Evolutionary conservation across 495 filamentous ascomycete species (phyloP).

Genomic region (Cryomyces minteri): DNA sequence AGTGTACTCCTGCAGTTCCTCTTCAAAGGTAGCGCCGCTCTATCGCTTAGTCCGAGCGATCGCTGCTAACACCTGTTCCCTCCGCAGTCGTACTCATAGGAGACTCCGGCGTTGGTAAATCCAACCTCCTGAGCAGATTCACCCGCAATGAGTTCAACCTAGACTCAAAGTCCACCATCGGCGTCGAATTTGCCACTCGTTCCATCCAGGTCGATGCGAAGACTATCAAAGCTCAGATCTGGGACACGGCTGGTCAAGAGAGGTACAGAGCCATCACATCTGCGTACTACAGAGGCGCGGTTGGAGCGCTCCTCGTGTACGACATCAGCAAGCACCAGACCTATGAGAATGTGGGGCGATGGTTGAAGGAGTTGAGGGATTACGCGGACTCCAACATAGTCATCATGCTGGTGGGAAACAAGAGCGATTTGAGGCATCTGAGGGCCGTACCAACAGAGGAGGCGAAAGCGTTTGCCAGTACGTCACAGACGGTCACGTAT

Average conservation of each 20-base stretch:
- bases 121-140: conserved; percentile 97
- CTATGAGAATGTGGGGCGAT: conserved; percentile 96
- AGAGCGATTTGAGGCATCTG: conserved; percentile 98
- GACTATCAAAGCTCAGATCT: conserved; percentile 99
- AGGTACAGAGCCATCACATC: conserved; percentile 98
- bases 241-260: conserved; percentile 99
- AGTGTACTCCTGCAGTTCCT: conserved; percentile 51
- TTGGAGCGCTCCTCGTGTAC: conserved; percentile 94
- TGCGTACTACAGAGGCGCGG: conserved; percentile 95
- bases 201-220: conserved; percentile 98
- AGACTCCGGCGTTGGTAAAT: conserved; percentile 98
- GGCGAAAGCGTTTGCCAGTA: conserved; percentile 96
- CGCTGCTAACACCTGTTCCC: conserved; percentile 3
- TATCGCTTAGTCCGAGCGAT: conserved; percentile 9
- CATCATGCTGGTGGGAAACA: conserved; percentile 99
- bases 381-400: conserved; percentile 99
- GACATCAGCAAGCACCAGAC: conserved; percentile 99
- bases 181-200: conserved; percentile 96
- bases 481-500: conserved; percentile 10
- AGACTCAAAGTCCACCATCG: conserved; percentile 99
- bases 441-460: conserved; percentile 96
- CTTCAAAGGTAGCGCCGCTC: conserved; percentile 69
- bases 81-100: conserved; percentile 85
- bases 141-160: conserved; percentile 99
- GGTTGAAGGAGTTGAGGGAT: conserved; percentile 96